Evolutionary conservation across 495 filamentous ascomycete genomes (phyloP), one percentile per base, ranked within the genome.

Genomic region (Astrocystis sublimbata): DNA sequence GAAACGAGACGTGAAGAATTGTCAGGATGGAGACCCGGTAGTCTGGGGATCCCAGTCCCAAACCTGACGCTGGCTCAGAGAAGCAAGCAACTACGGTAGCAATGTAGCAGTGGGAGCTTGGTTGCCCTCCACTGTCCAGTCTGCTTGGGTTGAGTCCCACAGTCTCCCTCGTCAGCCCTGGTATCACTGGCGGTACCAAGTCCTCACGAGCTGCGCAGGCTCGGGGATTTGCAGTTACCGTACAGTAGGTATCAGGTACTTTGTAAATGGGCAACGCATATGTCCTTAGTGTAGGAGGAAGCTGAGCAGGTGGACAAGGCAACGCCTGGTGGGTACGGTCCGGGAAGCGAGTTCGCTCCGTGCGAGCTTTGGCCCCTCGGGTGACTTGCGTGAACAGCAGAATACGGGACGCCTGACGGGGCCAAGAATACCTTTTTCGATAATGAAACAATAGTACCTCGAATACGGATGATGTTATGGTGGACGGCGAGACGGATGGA

Each of bases 41-140:
- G 51, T 35, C 59, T 61, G 33, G 60, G 60, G 51, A 56, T 56
- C 51, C 60, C 60, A 50, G 60, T 62, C 42, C 40, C 43, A 41
- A 26, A 26, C 33, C 23, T 7, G 56, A n/a, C 26, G 56, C 49
- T 58, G 54, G 24, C 49, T 49, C 56, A 47, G 30, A 41, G 56
- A 58, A 28, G 42, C 31, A 30, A 17, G 24, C n/a, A n/a, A n/a
- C n/a, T n/a, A n/a, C n/a, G n/a, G n/a, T n/a, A n/a, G n/a, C n/a
- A n/a, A n/a, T n/a, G n/a, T n/a, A n/a, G n/a, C n/a, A n/a, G n/a
- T n/a, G 36, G 58, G 46, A 47, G 30, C 33, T 49, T 36, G 56
- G 21, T 30, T 7, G 43, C 23, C 35, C 31, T 33, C n/a, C 43
- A n/a, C 23, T 24, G 19, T 33, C n/a, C 43, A n/a, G 33, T 9